Conservation (phyloP, 768 basidiomycete species). For the Termitomyces eurrhizus region DNA sequence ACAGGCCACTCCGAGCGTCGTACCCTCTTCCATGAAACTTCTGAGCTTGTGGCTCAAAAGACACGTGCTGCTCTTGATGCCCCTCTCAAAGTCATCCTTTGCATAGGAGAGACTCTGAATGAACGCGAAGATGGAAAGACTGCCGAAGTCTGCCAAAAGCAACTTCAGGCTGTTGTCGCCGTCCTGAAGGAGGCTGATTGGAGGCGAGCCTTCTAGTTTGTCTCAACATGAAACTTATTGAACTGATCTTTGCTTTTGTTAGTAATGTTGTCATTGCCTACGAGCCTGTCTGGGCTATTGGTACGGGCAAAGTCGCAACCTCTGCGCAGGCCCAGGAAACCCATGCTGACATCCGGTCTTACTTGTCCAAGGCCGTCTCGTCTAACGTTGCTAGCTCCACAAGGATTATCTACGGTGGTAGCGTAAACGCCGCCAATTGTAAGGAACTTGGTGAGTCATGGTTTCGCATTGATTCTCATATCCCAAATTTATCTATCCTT, state of each 20-base stretch:
- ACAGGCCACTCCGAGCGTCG: slow-evolving; percentile 93
- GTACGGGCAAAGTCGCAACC: slow-evolving; percentile 94
- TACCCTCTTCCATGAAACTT: slow-evolving; percentile 86
- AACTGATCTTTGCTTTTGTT: not conserved
- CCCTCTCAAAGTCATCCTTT: slow-evolving; percentile 85
- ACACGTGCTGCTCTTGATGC: slow-evolving; percentile 76
- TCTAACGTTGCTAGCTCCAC: slow-evolving; percentile 64
- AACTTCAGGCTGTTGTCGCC: slow-evolving; percentile 73
- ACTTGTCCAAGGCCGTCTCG: slow-evolving; percentile 63
- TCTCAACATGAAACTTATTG: not conserved
- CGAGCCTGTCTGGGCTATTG: slow-evolving; percentile 98
- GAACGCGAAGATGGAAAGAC: slow-evolving; percentile 83
- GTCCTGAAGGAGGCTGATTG: slow-evolving; percentile 65
- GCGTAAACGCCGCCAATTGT: slow-evolving; percentile 86
- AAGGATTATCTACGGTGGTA: slow-evolving; percentile 95
- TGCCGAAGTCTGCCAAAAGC: slow-evolving; percentile 71
- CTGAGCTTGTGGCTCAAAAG: slow-evolving; percentile 79
- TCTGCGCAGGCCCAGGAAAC: slow-evolving; percentile 90
- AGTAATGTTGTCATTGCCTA: slow-evolving; percentile 95
- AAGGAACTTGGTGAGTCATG: slow-evolving; percentile 71
- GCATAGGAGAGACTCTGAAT: slow-evolving; percentile 90
- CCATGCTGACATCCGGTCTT: slow-evolving; percentile 79
- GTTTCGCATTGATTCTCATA: not conserved
- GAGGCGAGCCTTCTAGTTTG: slow-evolving; percentile 49
- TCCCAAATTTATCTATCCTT: slow-evolving; percentile 5